Evolutionary conservation across 192 early-diverging fungal genomes (phyloP), one percentile per base, ranked within the genome.

Genomic region (Coemansia sp.): DNA sequence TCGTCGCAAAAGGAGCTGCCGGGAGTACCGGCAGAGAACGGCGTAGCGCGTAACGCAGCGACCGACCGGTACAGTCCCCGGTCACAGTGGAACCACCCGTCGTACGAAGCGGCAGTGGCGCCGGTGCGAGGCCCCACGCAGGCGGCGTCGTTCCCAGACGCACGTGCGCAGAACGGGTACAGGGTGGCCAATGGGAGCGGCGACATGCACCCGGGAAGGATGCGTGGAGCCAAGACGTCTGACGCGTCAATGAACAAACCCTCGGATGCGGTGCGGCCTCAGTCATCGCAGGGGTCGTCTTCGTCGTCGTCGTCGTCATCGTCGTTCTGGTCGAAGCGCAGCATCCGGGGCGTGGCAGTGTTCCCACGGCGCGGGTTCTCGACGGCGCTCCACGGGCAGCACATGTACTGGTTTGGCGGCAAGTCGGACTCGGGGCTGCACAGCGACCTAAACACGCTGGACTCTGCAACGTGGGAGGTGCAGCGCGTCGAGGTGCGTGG

Each of bases 351-450:
- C 27, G 32, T 40, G n/a, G 8, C 62, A 18, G 48, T 70, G 62
- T 82, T 82, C 32, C 80, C 80, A n/a, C 68, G 80, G 9, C 66
- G 71, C 40, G 80, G 75, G 18, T 82, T 78, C 61, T 77, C 80
- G 5, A 54, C 71, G 1, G 71, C 80, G 3, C 67, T 73, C 37
- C 64, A 78, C 53, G 71, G 63, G 32, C 58, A 67, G 27, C 59
- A 68, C 17, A 44, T 73, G 39, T 66, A 70, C 39, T 70, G 75
- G 67, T 82, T 82, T 21, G 80, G 80, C 33, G 80, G 80, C 53
- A 76, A 76, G 58, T 48, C 65, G 8, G 68, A 68, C 60, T 50
- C 63, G n/a, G 54, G 62, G 19, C 62, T 71, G 22, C 60, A 63
- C 53, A 67, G 72, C 64, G 75, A 78, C 53, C 65, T 82, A 19